A percentile compares a stretch with the other conserved stretches of the same genome.
phyloP scores from a whole-genome alignment of 192 early-diverging fungal genomes.

The Mortierella hygrophila region DNA sequence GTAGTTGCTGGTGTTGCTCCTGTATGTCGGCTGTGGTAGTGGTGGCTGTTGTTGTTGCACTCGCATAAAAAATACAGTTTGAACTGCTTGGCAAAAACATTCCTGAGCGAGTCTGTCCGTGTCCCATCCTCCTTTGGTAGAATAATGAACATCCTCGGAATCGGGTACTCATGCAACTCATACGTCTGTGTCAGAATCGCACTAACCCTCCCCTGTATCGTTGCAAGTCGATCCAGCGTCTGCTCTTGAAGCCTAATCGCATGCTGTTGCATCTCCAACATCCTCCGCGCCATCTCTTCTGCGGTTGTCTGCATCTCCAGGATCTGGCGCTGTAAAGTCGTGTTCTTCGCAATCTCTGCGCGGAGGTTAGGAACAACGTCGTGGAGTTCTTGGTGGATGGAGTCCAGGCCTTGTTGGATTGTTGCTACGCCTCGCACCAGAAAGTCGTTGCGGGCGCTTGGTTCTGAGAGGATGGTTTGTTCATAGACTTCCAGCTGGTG shows the following conservation, averaged over 20 bases:
- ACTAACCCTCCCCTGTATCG: slow-evolving; percentile 14
- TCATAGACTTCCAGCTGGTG: background rate
- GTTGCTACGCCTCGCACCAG: background rate
- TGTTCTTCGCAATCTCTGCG: slow-evolving; percentile 4
- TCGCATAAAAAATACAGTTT: slow-evolving; percentile 33
- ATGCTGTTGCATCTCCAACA: slow-evolving; percentile 11
- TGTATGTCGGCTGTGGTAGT: background rate
- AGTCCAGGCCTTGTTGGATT: background rate
- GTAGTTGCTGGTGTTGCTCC: background rate
- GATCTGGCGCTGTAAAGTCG: background rate
- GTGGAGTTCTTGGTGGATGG: background rate
- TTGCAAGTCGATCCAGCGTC: slow-evolving; percentile 4
- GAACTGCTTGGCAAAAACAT: slow-evolving; percentile 13
- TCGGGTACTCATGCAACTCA: slow-evolving; percentile 29
- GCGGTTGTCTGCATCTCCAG: slow-evolving; percentile 3
- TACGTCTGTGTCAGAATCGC: slow-evolving; percentile 27
- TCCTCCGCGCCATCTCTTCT: background rate
- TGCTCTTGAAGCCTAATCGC: slow-evolving; percentile 7
- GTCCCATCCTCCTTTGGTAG: slow-evolving; percentile 10
- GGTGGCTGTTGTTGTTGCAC: background rate
- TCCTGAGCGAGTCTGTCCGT: background rate
- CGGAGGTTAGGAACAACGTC: background rate
- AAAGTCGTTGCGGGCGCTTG: background rate
- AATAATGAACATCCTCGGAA: slow-evolving; percentile 22
- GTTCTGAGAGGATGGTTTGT: background rate